These are phyloP conservation scores for Apiospora pterosperma DNA, from an alignment of 2,329 filamentous ascomycete species.

Conservation along the genomic window DNA sequence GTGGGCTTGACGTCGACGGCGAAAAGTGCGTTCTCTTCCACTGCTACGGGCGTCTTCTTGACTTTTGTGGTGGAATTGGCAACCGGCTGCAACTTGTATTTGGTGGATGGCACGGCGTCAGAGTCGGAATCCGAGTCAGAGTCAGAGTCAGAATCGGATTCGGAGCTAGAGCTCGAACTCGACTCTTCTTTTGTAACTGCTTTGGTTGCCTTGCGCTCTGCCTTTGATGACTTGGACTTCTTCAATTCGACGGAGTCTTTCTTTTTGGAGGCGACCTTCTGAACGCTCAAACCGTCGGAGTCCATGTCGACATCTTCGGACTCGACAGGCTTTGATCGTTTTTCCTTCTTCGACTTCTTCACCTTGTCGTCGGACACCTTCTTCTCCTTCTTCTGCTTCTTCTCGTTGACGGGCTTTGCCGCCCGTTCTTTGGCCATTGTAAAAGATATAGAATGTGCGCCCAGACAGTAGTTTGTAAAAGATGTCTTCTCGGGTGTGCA, in stretches of 20 bases:
- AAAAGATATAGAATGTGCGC: neutral
- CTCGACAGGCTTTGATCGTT: constrained; percentile 10
- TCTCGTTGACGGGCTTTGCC: constrained; percentile 11
- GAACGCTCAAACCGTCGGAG: neutral
- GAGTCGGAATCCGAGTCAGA: constrained; percentile 1
- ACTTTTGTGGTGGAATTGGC: constrained; percentile 1
- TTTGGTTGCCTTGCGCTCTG: constrained; percentile 32
- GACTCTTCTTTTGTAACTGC: neutral
- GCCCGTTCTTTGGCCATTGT: constrained; percentile 23
- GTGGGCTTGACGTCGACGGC: constrained; percentile 23
- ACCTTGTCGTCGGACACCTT: constrained; percentile 18
- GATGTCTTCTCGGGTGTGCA: neutral
- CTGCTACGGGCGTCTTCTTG: constrained; percentile 5
- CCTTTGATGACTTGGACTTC: constrained; percentile 38
- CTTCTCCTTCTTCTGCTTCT: constrained; percentile 16
- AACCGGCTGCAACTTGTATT: neutral
- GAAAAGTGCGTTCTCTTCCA: constrained; percentile 15
- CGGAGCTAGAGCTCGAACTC: neutral
- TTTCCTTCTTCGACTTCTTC: constrained; percentile 17
- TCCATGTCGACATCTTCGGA: constrained; percentile 11
- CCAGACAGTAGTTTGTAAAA: neutral
- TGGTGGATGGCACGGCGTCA: neutral
- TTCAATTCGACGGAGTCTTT: constrained; percentile 20
- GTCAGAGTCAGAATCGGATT: neutral
- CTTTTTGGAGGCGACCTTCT: neutral